These are phyloP conservation scores for Epichloe typhina DNA, from an alignment of 2,329 filamentous ascomycete genomes.

Conservation along the genomic window DNA sequence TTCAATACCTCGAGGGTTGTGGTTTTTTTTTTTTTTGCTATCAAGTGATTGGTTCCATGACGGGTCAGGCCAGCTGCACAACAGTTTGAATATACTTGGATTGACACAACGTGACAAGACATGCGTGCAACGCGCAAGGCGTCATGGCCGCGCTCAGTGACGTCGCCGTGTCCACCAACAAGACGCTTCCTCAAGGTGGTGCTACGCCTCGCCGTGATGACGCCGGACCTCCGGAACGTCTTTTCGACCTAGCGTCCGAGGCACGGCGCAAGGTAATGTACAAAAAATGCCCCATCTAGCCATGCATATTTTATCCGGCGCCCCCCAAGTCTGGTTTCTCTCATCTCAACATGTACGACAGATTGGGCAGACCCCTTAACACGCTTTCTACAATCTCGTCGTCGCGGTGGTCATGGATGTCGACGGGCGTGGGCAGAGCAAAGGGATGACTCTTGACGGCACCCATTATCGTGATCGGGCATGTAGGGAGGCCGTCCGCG, in stretches of 20 bases:
- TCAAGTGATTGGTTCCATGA: no score
- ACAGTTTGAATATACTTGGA: no score
- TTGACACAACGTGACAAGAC: no score
- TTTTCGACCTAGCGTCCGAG: constrained; percentile 15
- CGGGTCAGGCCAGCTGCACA: no score
- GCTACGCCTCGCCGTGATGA: constrained; percentile 22
- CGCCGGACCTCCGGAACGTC: constrained; percentile 27
- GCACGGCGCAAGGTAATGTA: constrained; percentile 12
- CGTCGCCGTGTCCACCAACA: no score
- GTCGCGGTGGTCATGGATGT: constrained; percentile 9
- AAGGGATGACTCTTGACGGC: neutral
- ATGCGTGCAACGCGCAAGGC: no score
- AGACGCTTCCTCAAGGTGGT: neutral
- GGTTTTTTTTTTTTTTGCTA: no score
- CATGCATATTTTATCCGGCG: no score
- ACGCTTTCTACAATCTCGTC: constrained; percentile 22
- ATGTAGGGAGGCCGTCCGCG: neutral
- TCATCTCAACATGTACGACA: constrained; percentile 33
- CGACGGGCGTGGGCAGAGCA: neutral
- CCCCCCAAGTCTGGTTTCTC: no score
- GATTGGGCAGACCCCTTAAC: constrained; percentile 26
- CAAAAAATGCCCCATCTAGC: no score
- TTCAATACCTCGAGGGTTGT: neutral
- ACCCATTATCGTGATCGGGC: neutral
- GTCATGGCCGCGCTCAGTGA: no score